phyloP scores from a whole-genome alignment of 148 eudicot genomes.

The Nepenthes gracilis region DNA sequence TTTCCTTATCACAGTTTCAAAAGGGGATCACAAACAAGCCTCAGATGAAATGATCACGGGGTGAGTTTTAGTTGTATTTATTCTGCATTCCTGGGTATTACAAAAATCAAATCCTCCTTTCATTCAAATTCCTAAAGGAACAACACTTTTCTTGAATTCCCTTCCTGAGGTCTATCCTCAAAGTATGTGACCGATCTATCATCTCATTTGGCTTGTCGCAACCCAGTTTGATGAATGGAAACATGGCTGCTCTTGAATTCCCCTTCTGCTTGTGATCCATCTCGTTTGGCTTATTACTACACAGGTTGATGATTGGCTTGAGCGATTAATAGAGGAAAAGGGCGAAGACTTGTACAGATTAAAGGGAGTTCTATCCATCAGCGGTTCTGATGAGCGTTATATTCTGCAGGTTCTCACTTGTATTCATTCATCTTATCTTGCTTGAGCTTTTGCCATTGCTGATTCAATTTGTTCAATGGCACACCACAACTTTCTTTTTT shows the following conservation, averaged over 20 bases:
- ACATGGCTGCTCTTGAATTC: background rate
- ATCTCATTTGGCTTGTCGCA: too few relatives aligned
- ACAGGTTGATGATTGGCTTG: conserved; percentile 96
- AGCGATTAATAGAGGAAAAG: conserved; percentile 70
- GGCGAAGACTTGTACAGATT: conserved; percentile 87
- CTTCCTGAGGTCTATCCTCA: background rate
- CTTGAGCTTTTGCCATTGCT: background rate
- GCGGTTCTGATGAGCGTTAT: conserved; percentile 56
- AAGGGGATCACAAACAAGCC: too few relatives aligned
- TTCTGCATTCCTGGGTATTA: too few relatives aligned
- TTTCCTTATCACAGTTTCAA: too few relatives aligned
- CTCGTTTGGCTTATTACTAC: background rate
- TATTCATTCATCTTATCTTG: background rate
- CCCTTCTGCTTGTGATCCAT: background rate
- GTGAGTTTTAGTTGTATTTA: too few relatives aligned
- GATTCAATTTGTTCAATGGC: too few relatives aligned
- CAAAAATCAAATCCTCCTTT: too few relatives aligned
- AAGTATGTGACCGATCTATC: too few relatives aligned
- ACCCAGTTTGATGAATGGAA: background rate
- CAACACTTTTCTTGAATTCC: background rate
- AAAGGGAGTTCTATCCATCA: conserved; percentile 79
- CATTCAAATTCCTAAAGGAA: too few relatives aligned
- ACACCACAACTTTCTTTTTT: background rate
- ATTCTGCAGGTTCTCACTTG: conserved; percentile 59
- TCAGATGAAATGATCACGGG: too few relatives aligned